These are phyloP conservation scores for Metschnikowia gruessii DNA, from an alignment of 805 yeast species.

Conservation along the genomic window DNA sequence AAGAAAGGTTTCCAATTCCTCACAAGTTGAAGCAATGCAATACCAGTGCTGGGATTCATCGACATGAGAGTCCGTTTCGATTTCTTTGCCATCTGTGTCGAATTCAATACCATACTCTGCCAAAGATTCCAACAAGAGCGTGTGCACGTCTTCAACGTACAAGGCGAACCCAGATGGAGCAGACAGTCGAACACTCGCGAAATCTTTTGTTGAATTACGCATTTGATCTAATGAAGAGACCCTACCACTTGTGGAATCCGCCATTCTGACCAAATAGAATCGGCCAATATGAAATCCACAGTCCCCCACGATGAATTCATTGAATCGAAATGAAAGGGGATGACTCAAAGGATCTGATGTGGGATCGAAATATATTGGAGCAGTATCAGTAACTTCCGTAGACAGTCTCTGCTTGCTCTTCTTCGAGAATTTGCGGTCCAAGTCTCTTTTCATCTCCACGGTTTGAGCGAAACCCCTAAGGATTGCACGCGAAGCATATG, in stretches of 20 bases:
- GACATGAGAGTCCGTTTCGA: constrained; percentile 11
- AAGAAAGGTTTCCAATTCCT: constrained; percentile 29
- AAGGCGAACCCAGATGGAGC: constrained; percentile 34
- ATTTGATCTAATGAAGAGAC: constrained; percentile 34
- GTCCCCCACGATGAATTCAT: constrained; percentile 39
- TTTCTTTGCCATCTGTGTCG: constrained; percentile 31
- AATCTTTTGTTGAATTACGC: constrained; percentile 23
- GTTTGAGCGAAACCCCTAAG: constrained; percentile 36
- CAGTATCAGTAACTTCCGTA: background rate
- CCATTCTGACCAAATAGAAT: constrained; percentile 38
- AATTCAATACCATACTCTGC: constrained; percentile 34
- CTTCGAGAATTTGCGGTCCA: constrained; percentile 30
- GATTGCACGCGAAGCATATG: constrained; percentile 35
- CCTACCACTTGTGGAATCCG: constrained; percentile 35
- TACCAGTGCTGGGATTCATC: constrained; percentile 26
- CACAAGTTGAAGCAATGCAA: constrained; percentile 34
- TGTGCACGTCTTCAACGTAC: constrained; percentile 41
- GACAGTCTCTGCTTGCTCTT: constrained; percentile 19
- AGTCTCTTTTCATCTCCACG: constrained; percentile 30
- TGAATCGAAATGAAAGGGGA: constrained; percentile 31
- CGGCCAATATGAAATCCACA: constrained; percentile 40
- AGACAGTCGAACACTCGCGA: constrained; percentile 10
- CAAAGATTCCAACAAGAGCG: constrained; percentile 29
- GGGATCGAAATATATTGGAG: constrained; percentile 34
- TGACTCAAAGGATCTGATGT: constrained; percentile 36